These are phyloP conservation scores for Mycena sp. DNA, from an alignment of 1,284 basidiomycete species.

Conservation along the genomic window DNA sequence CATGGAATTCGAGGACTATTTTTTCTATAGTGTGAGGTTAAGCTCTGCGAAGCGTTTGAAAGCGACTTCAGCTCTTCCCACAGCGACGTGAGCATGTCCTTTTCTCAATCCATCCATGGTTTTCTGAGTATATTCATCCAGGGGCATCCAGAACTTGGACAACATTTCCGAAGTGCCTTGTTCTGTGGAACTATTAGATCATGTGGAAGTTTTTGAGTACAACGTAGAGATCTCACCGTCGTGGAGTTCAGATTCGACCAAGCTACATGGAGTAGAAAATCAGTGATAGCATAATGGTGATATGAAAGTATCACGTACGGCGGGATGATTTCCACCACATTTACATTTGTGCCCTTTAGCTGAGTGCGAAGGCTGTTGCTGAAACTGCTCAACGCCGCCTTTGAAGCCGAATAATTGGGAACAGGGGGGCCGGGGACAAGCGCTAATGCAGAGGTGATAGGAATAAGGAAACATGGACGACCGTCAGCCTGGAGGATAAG, in stretches of 20 bases:
- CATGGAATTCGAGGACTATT: too few species aligned
- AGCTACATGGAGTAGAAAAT: conserved; percentile 50
- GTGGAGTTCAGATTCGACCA: conserved; percentile 74
- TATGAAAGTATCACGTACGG: conserved; percentile 53
- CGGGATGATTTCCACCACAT: conserved; percentile 68
- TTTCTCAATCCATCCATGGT: conserved; percentile 58
- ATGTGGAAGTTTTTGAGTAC: conserved; percentile 4
- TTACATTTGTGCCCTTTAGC: conserved; percentile 59
- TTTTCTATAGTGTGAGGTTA: neutral
- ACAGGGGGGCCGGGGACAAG: conserved; percentile 54
- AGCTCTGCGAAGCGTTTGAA: conserved; percentile 6
- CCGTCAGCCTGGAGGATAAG: conserved; percentile 52
- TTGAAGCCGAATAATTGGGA: conserved; percentile 66
- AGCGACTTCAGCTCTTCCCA: conserved; percentile 39
- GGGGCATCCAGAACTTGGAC: conserved; percentile 68
- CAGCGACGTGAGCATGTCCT: conserved; percentile 53
- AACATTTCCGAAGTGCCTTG: conserved; percentile 59
- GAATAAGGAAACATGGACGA: conserved; percentile 58
- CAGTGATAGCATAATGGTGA: neutral
- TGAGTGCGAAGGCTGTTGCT: conserved; percentile 58
- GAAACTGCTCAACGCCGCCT: conserved; percentile 70
- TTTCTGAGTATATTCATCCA: conserved; percentile 57
- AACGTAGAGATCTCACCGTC: conserved; percentile 54
- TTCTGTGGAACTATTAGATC: conserved; percentile 42
- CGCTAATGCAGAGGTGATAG: conserved; percentile 62